Conservation (phyloP, 352 stramenopile genomes). For the Albugo candida region DNA sequence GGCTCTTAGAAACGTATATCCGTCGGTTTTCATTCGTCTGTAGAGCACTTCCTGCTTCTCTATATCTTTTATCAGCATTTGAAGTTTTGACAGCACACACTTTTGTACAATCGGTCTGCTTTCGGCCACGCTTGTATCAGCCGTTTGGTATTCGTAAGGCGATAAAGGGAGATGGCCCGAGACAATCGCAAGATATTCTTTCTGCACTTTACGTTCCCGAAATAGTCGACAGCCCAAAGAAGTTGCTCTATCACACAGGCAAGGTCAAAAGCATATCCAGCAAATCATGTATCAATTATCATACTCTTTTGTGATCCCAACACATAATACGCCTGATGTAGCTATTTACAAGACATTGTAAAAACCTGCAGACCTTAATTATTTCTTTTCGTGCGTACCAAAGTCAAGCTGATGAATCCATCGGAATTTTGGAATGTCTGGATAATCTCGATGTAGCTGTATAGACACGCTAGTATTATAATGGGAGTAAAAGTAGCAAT, state of each 20-base stretch:
- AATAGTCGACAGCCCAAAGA: slow-evolving; percentile 48
- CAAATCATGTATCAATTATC: slow-evolving; percentile 3
- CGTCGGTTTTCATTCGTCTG: no score
- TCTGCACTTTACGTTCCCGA: slow-evolving; percentile 54
- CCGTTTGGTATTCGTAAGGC: slow-evolving; percentile 24
- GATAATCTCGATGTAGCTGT: slow-evolving; percentile 46
- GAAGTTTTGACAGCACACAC: slow-evolving; percentile 20
- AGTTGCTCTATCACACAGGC: slow-evolving; percentile 23
- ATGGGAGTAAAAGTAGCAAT: neutral
- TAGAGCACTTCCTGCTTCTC: slow-evolving; percentile 15
- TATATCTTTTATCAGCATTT: slow-evolving; percentile 15
- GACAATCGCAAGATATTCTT: slow-evolving; percentile 73
- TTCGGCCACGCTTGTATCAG: slow-evolving; percentile 23
- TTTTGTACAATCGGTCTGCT: slow-evolving; percentile 6
- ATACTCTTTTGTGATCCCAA: slow-evolving; percentile 51
- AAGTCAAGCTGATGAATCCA: slow-evolving; percentile 85
- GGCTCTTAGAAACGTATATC: slow-evolving; percentile 2
- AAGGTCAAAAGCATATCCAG: neutral
- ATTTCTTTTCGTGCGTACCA: slow-evolving; percentile 12
- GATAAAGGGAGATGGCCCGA: slow-evolving; percentile 44
- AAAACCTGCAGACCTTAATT: neutral
- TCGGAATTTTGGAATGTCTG: slow-evolving; percentile 58
- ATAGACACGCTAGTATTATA: neutral
- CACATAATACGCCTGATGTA: slow-evolving; percentile 69
- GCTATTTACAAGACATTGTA: slow-evolving; percentile 12